Conservation (phyloP, 2,329 filamentous ascomycete genomes). For the Botryotinia convoluta region DNA sequence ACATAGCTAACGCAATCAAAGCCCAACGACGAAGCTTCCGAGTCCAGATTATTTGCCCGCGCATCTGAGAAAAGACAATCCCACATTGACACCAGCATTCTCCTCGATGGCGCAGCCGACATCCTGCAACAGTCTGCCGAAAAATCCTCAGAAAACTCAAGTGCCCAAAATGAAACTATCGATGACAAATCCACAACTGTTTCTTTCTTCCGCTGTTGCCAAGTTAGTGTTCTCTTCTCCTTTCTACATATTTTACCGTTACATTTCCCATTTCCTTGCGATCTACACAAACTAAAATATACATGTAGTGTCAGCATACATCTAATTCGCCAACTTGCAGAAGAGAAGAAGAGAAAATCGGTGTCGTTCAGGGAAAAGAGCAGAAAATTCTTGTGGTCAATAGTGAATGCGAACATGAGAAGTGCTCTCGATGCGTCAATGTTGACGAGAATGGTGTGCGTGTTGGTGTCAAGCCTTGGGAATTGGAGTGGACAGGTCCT, state of each 20-base stretch:
- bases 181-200: not conserved
- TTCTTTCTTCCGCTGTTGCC: slow-evolving; percentile 12
- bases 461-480: not conserved
- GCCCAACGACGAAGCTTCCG: slow-evolving; percentile 12
- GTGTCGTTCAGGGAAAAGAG: not conserved
- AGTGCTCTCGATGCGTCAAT: not conserved
- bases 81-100: not conserved
- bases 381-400: not conserved
- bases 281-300: not conserved
- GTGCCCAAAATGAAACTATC: not conserved
- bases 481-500: slow-evolving; percentile 3
- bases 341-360: not conserved
- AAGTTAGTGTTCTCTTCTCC: not conserved
- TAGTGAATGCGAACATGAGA: not conserved
- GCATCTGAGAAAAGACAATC: not conserved
- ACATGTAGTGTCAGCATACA: not conserved
- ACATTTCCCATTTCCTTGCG: not conserved
- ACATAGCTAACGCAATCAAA: not conserved
- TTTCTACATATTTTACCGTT: too few relatives aligned
- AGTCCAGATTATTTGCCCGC: not conserved
- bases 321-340: not conserved
- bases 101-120: not conserved
- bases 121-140: not conserved
- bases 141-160: too few relatives aligned
- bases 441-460: slow-evolving; percentile 8